Percentiles rank a stretch among this genome's conserved stretches.
Evolutionary conservation across 139 green algal species (phyloP).

Genomic region (Picochlorum sp.): DNA sequence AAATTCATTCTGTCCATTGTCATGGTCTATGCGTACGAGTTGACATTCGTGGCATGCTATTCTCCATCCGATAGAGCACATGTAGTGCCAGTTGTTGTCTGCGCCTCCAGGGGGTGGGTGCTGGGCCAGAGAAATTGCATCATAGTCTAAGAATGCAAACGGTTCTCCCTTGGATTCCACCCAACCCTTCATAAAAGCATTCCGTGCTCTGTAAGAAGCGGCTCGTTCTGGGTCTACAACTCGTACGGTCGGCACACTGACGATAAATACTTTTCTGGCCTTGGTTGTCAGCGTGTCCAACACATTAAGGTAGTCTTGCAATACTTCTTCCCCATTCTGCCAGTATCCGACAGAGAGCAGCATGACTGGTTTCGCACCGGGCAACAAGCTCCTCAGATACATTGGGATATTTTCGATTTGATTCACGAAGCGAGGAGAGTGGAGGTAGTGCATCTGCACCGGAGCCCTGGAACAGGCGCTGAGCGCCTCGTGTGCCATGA

Average conservation of each 20-base stretch:
- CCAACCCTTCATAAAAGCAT: conserved; percentile 1
- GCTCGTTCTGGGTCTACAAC: background rate
- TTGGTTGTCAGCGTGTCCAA: background rate
- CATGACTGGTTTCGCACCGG: background rate
- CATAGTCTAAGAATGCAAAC: conserved; percentile 2
- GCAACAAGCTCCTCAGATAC: background rate
- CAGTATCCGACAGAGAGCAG: conserved; percentile 3
- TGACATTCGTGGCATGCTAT: background rate
- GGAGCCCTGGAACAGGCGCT: background rate
- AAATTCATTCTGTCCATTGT: conserved; percentile 1
- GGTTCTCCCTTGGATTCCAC: conserved; percentile 1
- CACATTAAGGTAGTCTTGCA: background rate
- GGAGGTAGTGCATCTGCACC: conserved; percentile 5
- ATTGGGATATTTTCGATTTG: conserved; percentile 1
- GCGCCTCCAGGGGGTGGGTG: background rate
- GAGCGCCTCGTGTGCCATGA: background rate
- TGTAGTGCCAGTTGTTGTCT: conserved; percentile 10
- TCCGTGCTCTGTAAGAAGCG: background rate
- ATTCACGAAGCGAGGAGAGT: conserved; percentile 4
- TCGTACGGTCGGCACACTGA: background rate
- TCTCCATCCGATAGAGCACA: conserved; percentile 4
- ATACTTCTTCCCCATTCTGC: background rate
- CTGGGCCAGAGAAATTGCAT: background rate
- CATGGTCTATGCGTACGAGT: background rate
- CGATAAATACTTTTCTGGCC: background rate